Conservation (phyloP, 139 green algal genomes). For the Pleodorina starrii region DNA sequence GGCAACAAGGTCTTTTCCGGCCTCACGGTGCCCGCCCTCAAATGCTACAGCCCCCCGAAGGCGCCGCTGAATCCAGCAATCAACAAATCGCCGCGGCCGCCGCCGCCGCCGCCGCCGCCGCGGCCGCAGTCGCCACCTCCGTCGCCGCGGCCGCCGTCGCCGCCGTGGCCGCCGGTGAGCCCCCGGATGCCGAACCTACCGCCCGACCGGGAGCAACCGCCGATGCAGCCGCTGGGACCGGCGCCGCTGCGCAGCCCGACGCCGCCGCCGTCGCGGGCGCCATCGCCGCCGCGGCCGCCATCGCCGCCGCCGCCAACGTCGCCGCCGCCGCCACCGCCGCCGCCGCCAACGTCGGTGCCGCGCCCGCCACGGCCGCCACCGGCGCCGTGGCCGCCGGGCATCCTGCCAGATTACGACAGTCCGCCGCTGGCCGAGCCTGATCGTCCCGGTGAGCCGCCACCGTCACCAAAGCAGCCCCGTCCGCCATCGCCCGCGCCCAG, state of each 20-base stretch:
- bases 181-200: background rate
- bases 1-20: slow-evolving; percentile 14
- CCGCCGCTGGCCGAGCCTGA: background rate
- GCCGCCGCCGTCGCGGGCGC: too few species aligned
- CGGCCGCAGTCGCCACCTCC: background rate
- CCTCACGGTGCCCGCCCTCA: background rate
- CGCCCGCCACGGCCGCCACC: background rate
- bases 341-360: background rate
- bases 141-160: background rate
- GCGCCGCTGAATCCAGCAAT: background rate
- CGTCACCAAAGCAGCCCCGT: background rate
- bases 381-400: too few species aligned
- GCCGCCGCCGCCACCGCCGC: background rate
- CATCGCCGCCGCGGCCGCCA: background rate
- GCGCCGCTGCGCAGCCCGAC: background rate
- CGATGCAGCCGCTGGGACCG: background rate
- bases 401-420: background rate
- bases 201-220: background rate
- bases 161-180: background rate
- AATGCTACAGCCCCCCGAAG: background rate
- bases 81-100: background rate
- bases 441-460: background rate
- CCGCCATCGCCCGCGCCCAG: background rate
- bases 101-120: too few species aligned
- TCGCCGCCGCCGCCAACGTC: background rate